Percentiles rank a stretch among this genome's conserved stretches.
Conservation (phyloP, 1,284 basidiomycete genomes). For the Marasmius oreades region DNA sequence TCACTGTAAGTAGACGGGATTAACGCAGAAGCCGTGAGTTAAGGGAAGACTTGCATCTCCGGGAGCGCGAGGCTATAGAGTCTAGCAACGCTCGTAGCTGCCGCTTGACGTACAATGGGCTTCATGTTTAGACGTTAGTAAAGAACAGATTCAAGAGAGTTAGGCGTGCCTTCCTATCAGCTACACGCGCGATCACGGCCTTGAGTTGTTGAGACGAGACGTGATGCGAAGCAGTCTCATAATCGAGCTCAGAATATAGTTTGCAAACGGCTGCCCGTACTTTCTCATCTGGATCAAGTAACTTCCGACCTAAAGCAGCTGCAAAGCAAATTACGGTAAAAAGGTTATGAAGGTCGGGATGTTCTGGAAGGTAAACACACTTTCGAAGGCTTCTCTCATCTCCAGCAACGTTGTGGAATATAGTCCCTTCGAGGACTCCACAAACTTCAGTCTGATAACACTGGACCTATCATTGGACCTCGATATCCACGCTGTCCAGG, state of each 20-base stretch:
- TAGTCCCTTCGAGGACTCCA: conserved; percentile 68
- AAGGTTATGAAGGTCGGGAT: conserved; percentile 8
- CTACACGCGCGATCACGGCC: conserved; percentile 66
- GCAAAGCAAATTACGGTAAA: neutral
- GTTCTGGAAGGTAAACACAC: conserved; percentile 32
- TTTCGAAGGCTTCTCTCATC: conserved; percentile 67
- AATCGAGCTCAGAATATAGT: conserved; percentile 82
- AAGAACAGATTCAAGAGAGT: neutral
- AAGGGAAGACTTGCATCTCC: conserved; percentile 70
- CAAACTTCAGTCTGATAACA: conserved; percentile 74
- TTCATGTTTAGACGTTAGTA: conserved; percentile 25
- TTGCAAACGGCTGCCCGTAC: conserved; percentile 85
- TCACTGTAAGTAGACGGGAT: conserved; percentile 51
- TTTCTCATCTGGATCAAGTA: conserved; percentile 89
- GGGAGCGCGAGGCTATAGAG: conserved; percentile 83
- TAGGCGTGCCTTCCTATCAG: conserved; percentile 79
- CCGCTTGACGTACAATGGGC: conserved; percentile 79
- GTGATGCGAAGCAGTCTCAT: conserved; percentile 86
- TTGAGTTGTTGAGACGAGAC: conserved; percentile 65
- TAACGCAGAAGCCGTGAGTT: neutral
- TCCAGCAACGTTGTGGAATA: conserved; percentile 63
- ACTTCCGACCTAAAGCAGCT: conserved; percentile 63
- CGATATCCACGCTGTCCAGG: conserved; percentile 86
- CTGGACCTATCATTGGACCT: conserved; percentile 78
- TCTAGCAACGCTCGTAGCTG: conserved; percentile 74